A percentile compares a stretch with the other conserved stretches of the same genome.
These are phyloP conservation scores for Flaveria bidentis DNA, from an alignment of 129 eudicot species.

Conservation along the genomic window DNA sequence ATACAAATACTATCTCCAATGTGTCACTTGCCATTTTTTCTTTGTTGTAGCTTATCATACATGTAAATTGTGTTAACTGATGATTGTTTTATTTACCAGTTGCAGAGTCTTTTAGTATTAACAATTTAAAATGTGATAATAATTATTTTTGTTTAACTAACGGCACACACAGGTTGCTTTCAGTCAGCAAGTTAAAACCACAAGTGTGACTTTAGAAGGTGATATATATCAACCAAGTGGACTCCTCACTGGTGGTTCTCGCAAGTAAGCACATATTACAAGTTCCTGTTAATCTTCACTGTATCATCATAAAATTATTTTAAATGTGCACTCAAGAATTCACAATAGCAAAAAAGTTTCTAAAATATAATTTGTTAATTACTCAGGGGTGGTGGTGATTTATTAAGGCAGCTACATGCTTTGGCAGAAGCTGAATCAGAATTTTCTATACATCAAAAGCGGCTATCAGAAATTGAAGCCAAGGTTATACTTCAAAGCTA, in stretches of 20 bases:
- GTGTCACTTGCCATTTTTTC: not conserved
- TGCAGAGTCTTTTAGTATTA: not conserved
- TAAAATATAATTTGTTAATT: conserved; percentile 21
- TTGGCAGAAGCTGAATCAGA: conserved; percentile 77
- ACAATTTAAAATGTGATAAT: not conserved
- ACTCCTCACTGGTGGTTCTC: conserved; percentile 97
- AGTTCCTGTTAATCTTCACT: not conserved
- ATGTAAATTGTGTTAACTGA: conserved; percentile 8
- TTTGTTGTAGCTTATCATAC: conserved; percentile 5
- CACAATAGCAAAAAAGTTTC: not conserved
- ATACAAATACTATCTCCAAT: not conserved
- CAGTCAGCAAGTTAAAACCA: conserved; percentile 56
- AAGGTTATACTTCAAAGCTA: conserved; percentile 54
- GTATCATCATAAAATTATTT: not conserved
- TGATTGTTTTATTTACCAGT: not conserved
- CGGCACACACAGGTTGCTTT: conserved; percentile 76
- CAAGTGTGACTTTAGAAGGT: conserved; percentile 91
- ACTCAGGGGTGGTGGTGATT: conserved; percentile 93
- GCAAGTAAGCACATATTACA: conserved; percentile 55
- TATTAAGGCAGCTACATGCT: conserved; percentile 74
- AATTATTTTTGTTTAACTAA: conserved; percentile 1
- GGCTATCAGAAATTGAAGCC: conserved; percentile 79
- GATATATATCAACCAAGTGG: conserved; percentile 97
- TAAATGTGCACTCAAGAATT: conserved; percentile 1
- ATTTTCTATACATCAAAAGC: conserved; percentile 66